Conservation (phyloP, 2,329 filamentous ascomycete species). For the Pyrenophora tritici-repentis region DNA sequence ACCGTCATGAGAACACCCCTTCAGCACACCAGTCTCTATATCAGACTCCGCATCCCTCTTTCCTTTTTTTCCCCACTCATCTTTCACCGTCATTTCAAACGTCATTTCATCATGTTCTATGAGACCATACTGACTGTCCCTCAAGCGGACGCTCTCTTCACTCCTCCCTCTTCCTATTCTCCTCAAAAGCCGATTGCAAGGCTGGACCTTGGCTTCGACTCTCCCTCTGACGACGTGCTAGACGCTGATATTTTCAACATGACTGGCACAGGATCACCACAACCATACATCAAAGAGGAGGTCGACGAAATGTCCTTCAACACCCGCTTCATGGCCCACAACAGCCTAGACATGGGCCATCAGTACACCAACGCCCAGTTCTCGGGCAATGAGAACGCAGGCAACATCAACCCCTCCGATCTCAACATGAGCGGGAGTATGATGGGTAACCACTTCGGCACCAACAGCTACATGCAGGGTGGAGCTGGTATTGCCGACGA, state of each 20-base stretch:
- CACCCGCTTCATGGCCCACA: conserved; percentile 55
- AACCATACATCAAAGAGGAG: conserved; percentile 71
- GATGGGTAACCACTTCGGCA: conserved; percentile 61
- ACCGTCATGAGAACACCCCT: conserved; percentile 41
- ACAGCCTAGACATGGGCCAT: conserved; percentile 58
- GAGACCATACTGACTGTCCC: conserved; percentile 47
- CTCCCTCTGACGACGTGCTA: conserved; percentile 49
- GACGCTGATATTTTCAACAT: conserved; percentile 56
- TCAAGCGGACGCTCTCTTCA: conserved; percentile 51
- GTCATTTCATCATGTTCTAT: conserved; percentile 39
- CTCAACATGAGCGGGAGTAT: conserved; percentile 71
- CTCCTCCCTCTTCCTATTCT: conserved; percentile 49
- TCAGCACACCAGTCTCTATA: conserved; percentile 31
- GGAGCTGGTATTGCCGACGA: conserved; percentile 84
- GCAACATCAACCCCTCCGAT: conserved; percentile 79
- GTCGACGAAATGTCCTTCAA: conserved; percentile 66
- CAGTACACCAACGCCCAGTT: conserved; percentile 56
- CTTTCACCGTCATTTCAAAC: conserved; percentile 18
- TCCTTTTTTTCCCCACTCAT: conserved; percentile 9
- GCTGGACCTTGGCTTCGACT: conserved; percentile 46
- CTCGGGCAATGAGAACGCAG: conserved; percentile 45
- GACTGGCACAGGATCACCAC: conserved; percentile 60
- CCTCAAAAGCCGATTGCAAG: conserved; percentile 46
- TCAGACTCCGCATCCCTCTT: conserved; percentile 11
- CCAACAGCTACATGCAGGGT: conserved; percentile 75